Conservation (phyloP, 345 rosid species). For the Corymbia maculata region DNA sequence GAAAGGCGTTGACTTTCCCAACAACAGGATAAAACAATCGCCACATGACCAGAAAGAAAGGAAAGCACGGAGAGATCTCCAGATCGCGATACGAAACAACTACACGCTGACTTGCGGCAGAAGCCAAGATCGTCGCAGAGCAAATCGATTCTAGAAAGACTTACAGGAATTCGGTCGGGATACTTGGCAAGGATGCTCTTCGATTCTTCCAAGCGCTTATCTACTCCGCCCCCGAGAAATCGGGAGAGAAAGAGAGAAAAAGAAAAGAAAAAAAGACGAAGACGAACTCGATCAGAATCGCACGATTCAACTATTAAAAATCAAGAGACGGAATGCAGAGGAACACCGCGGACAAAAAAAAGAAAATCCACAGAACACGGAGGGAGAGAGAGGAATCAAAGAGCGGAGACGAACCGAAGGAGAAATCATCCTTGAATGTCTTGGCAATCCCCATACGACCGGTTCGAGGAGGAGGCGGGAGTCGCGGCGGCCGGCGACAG, state of each 20-base stretch:
- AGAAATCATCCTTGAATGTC: constrained; percentile 21
- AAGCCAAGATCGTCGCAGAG: neutral
- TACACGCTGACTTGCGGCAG: neutral
- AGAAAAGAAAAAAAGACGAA: neutral
- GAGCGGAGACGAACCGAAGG: constrained; percentile 12
- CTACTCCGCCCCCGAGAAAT: constrained; percentile 11
- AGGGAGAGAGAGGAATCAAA: neutral
- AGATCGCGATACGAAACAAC: neutral
- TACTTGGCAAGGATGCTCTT: constrained; percentile 39
- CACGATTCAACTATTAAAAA: neutral
- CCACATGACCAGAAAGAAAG: neutral
- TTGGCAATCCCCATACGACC: constrained; percentile 19
- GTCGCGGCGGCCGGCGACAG: neutral
- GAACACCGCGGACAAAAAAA: no score
- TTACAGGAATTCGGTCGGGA: constrained; percentile 66
- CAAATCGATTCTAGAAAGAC: neutral
- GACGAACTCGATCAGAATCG: neutral
- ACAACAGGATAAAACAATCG: neutral
- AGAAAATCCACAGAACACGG: neutral
- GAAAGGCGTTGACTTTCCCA: neutral
- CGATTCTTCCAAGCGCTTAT: constrained; percentile 53
- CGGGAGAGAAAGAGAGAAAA: neutral
- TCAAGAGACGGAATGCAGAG: neutral
- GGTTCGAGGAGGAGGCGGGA: no score
- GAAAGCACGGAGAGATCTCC: neutral